Evolutionary conservation across 2,329 filamentous ascomycete species (phyloP), one percentile per base, ranked within the genome.

Genomic region (Fusarium cicatricum): DNA sequence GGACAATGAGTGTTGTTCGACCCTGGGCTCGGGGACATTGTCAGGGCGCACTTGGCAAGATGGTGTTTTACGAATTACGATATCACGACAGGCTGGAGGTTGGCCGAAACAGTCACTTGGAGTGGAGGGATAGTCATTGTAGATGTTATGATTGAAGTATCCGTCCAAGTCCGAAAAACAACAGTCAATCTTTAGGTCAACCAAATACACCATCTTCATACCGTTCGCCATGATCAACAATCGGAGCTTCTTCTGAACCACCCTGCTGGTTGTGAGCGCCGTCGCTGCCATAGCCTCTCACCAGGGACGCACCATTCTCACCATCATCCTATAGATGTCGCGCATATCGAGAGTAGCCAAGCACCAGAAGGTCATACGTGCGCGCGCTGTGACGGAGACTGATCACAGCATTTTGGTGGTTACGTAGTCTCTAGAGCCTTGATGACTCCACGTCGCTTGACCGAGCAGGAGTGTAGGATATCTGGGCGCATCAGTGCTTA

Each of bases 281-380:
- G 65, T 64, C 57, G 58, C 71, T 58, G 65, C 71, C 36, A 62
- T 71, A 16, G 72, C 75, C n/a, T 66, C 70, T n/a, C 69, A 71
- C 33, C 49, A 61, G 33, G 62, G 63, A 38, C 64, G 62, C 59
- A 74, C 72, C 40, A 33, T 51, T 32, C 38, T 64, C 28, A 42
- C 45, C 4, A n/a, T 19, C 29, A 38, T 51, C 28, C 40, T 46
- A 31, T n/a, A 54, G 31, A 56, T 58, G 60, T 75, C 74, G 5
- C 72, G 71, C 29, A 76, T 76, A 53, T 69, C 71, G 7, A 75
- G 78, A 26, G 72, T 72, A 5, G 74, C 76, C 50, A 74, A 78
- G 42, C 75, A 82, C 61, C 72, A 79, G 47, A 77, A 82, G 65
- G 75, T 79, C n/a, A n/a, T n/a, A n/a, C n/a, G n/a, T n/a, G n/a